phyloP scores from a whole-genome alignment of 352 stramenopile species.

The Globisporangium spiculum region DNA sequence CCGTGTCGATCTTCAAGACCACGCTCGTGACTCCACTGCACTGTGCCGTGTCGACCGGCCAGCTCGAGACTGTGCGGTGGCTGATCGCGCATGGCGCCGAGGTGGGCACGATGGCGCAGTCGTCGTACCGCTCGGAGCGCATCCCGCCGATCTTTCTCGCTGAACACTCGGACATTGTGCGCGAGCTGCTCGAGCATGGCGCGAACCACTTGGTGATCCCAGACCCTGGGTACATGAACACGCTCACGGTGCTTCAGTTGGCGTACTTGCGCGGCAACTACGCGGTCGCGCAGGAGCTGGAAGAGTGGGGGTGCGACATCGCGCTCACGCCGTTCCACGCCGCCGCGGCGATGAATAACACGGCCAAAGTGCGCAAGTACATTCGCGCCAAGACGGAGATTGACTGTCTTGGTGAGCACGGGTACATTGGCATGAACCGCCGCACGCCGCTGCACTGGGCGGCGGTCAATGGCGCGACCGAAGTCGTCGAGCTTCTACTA shows the following conservation, averaged over 20 bases:
- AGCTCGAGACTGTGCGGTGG: constrained; percentile 68
- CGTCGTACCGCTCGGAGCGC: constrained; percentile 68
- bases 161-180: constrained; percentile 61
- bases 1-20: constrained; percentile 76
- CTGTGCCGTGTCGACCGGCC: constrained; percentile 69
- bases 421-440: constrained; percentile 76
- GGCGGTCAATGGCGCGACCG: constrained; percentile 53
- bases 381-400: constrained; percentile 54
- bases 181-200: constrained; percentile 58
- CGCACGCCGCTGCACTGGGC: constrained; percentile 82
- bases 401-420: constrained; percentile 75
- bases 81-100: constrained; percentile 61
- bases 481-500: constrained; percentile 64
- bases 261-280: constrained; percentile 79
- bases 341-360: constrained; percentile 60
- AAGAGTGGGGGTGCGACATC: constrained; percentile 79
- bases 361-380: constrained; percentile 53
- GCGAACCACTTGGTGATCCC: constrained; percentile 65
- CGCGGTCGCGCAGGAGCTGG: constrained; percentile 67
- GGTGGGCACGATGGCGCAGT: constrained; percentile 43
- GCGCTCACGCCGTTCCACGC: constrained; percentile 77
- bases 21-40: constrained; percentile 81
- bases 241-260: constrained; percentile 69
- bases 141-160: constrained; percentile 76
- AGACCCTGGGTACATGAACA: constrained; percentile 81